Conservation (phyloP, 495 filamentous ascomycete genomes). For the Gamarada debralockiae region DNA sequence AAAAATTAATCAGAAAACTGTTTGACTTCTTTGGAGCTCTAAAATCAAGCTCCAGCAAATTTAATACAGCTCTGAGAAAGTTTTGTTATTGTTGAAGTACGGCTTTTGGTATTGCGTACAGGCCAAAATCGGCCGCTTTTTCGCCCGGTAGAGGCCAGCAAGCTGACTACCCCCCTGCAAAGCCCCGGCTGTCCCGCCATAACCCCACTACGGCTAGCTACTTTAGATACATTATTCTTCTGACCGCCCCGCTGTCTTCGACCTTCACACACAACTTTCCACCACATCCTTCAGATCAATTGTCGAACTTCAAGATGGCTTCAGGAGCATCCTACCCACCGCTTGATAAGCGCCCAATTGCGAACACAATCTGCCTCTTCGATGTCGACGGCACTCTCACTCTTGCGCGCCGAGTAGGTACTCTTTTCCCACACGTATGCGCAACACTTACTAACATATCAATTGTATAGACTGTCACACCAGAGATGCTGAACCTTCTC, state of each 20-base stretch:
- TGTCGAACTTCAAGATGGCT: slow-evolving; percentile 4
- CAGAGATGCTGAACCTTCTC: slow-evolving; percentile 81
- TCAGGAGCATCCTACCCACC: slow-evolving; percentile 61
- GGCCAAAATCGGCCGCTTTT: not conserved
- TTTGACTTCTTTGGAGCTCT: too few relatives aligned
- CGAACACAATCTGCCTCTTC: slow-evolving; percentile 88
- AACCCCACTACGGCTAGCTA: too few relatives aligned
- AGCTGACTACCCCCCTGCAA: not conserved
- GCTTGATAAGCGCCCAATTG: slow-evolving; percentile 73
- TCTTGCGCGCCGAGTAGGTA: slow-evolving; percentile 63
- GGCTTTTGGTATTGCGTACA: not conserved
- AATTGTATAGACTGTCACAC: slow-evolving; percentile 64
- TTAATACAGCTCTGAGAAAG: too few relatives aligned
- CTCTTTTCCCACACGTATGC: not conserved
- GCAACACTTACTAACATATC: too few relatives aligned
- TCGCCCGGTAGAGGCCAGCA: not conserved
- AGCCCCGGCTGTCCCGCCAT: not conserved
- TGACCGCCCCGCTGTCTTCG: not conserved
- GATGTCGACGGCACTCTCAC: slow-evolving; percentile 92
- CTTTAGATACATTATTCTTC: not conserved
- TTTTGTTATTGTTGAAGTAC: too few relatives aligned
- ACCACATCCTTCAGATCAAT: not conserved
- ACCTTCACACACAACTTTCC: not conserved
- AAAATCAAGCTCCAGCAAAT: too few relatives aligned
- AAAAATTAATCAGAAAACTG: too few relatives aligned